Evolutionary conservation across 106 monocot species (phyloP), one percentile per base, ranked within the genome.

Genomic region (Allium cepa): DNA sequence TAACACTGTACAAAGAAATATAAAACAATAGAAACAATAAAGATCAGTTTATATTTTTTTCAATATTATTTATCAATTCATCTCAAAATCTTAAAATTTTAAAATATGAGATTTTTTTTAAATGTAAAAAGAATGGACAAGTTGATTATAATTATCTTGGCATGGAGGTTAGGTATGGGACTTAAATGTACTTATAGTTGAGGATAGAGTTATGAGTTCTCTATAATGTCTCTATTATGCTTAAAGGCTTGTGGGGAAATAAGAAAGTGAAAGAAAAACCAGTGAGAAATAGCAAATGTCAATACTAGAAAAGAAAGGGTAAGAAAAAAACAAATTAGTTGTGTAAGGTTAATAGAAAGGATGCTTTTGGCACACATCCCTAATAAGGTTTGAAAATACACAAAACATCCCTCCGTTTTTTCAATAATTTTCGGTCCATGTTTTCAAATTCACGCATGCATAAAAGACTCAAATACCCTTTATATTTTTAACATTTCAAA

Each of bases 171-270:
- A 26, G 68, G 64, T 69, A 16, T 68, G 15, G 64, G 74, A 61
- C 10, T 10, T 61, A 62, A 13, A 60, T 67, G 70, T 52, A 70
- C 67, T 59, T 71, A 58, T 82, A 82, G 78, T 78, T 70, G 55
- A 59, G 65, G 13, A 17, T 45, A 51, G 8, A 56, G 17, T 14
- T 47, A 26, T 60, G 17, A 18, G 11, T 36, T 36, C 5, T 5
- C 36, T 4, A 36, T 36, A 17, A n/a, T 9, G 17, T n/a, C 26
- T n/a, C 7, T 60, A 26, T 26, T n/a, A 2, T 60, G 17, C 60
- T 60, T n/a, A 13, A 13, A 36, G 36, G 17, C 26, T 18, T 18
- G 17, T 17, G 60, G 11, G 26, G 26, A 60, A 26, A 26, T 60
- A 26, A 60, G 4, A 60, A 56, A 56, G 56, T 56, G 60, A 60